A percentile compares a stretch with the other conserved stretches of the same genome.
These are phyloP conservation scores for Nannochloropsis salina DNA, from an alignment of 108 stramenopile species.

Conservation along the genomic window DNA sequence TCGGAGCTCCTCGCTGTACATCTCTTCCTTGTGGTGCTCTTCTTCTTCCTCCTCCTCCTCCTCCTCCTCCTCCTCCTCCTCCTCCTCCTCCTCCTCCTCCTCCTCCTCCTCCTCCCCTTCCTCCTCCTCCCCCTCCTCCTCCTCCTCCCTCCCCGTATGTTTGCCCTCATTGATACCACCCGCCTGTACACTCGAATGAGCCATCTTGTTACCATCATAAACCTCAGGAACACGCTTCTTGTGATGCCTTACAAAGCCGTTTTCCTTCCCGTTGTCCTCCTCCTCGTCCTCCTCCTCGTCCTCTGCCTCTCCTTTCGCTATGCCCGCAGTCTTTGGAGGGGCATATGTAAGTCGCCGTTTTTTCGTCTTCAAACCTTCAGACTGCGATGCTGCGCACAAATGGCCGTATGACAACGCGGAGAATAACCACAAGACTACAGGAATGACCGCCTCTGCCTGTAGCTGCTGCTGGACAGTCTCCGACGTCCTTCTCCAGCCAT, in stretches of 20 bases:
- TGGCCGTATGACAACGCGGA: neutral
- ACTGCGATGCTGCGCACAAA: neutral
- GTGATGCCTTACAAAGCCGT: neutral
- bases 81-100: neutral
- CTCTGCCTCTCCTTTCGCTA: neutral
- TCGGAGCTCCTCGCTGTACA: constrained; percentile 19
- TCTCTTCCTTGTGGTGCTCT: constrained; percentile 29
- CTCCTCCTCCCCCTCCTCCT: constrained; percentile 21
- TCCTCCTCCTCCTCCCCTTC: neutral
- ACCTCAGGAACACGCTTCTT: too few species aligned
- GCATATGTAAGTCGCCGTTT: neutral
- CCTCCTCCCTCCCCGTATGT: neutral
- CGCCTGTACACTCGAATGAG: neutral
- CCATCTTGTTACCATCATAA: too few species aligned
- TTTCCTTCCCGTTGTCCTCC: neutral
- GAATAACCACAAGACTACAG: neutral
- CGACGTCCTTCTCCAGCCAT: neutral
- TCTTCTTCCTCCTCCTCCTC: neutral
- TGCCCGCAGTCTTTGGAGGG: neutral
- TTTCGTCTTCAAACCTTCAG: neutral
- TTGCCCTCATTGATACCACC: neutral
- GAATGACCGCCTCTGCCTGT: neutral
- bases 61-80: neutral
- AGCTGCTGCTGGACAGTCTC: neutral
- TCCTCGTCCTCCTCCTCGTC: neutral